Evolutionary conservation across 2,329 filamentous ascomycete genomes (phyloP).

Genomic region (Aulographum hederae): DNA sequence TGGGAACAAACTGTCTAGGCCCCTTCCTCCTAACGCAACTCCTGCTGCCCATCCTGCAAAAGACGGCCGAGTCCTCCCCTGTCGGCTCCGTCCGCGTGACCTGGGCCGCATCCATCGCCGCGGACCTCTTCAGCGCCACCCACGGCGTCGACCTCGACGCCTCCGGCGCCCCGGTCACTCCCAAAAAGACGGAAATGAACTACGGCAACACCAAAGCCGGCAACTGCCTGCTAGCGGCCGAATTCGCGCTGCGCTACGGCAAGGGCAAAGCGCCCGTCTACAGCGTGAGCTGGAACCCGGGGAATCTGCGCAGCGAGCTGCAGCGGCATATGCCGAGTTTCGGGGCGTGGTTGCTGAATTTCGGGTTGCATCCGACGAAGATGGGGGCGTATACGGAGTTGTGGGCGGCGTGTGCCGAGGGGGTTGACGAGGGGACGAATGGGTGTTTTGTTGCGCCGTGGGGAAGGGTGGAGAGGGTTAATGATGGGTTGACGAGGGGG

Average conservation of each 20-base stretch:
- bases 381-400: conserved; percentile 6
- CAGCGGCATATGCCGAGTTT: conserved; percentile 1
- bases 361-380: conserved; percentile 2
- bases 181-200: not conserved
- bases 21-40: conserved; percentile 14
- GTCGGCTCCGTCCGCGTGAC: conserved; percentile 2
- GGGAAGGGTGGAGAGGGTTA: conserved; percentile 4
- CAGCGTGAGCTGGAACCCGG: conserved; percentile 5
- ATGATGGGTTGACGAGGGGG: too few species aligned
- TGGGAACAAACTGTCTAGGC: conserved; percentile 17
- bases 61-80: conserved; percentile 8
- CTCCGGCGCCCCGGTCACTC: not conserved
- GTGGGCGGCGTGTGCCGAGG: conserved; percentile 2
- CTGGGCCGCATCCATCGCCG: conserved; percentile 1
- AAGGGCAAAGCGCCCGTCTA: conserved; percentile 3
- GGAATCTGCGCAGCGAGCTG: conserved; percentile 2
- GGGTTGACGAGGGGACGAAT: conserved; percentile 1
- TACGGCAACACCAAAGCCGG: conserved; percentile 5
- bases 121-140: not conserved
- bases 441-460: conserved; percentile 4
- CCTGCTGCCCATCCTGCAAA: conserved; percentile 12
- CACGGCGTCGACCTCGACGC: not conserved
- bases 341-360: not conserved
- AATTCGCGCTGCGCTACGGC: conserved; percentile 5
- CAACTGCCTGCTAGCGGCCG: conserved; percentile 3